Percentiles rank a stretch among this genome's conserved stretches.
These are phyloP conservation scores for Streptanthus diversifolius DNA, from an alignment of 345 rosid species.

Conservation along the genomic window DNA sequence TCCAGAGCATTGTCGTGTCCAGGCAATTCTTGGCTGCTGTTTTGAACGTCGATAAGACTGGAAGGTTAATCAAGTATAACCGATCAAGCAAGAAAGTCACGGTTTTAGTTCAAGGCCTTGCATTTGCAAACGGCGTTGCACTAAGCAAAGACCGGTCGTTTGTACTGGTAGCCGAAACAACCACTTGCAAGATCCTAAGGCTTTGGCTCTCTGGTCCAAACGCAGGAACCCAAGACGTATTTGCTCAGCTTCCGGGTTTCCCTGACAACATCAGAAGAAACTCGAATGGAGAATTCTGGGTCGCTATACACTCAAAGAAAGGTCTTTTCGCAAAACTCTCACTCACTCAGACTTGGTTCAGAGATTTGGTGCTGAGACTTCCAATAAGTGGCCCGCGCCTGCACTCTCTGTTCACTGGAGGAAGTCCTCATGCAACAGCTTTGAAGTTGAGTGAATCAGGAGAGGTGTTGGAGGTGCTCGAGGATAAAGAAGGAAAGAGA, in stretches of 20 bases:
- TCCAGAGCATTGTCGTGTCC: neutral
- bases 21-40: slow-evolving; percentile 45
- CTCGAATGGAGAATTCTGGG: slow-evolving; percentile 66
- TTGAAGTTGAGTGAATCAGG: slow-evolving; percentile 55
- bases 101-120: slow-evolving; percentile 47
- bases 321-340: slow-evolving; percentile 42
- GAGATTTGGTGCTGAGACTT: slow-evolving; percentile 41
- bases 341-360: slow-evolving; percentile 40
- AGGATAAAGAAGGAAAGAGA: slow-evolving; percentile 51
- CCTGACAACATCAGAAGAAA: slow-evolving; percentile 67
- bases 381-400: slow-evolving; percentile 47
- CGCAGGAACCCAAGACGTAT: slow-evolving; percentile 39
- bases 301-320: slow-evolving; percentile 63
- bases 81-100: slow-evolving; percentile 49
- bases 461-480: slow-evolving; percentile 46
- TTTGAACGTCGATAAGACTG: slow-evolving; percentile 51
- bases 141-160: slow-evolving; percentile 60
- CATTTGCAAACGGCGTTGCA: slow-evolving; percentile 73
- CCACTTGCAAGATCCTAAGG: slow-evolving; percentile 42
- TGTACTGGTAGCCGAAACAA: slow-evolving; percentile 53
- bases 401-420: slow-evolving; percentile 52
- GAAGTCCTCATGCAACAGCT: slow-evolving; percentile 59
- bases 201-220: slow-evolving; percentile 49
- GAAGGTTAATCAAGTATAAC: slow-evolving; percentile 60
- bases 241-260: slow-evolving; percentile 57